Evolutionary conservation across 192 early-diverging fungal genomes (phyloP).

Genomic region (Podila epigama): DNA sequence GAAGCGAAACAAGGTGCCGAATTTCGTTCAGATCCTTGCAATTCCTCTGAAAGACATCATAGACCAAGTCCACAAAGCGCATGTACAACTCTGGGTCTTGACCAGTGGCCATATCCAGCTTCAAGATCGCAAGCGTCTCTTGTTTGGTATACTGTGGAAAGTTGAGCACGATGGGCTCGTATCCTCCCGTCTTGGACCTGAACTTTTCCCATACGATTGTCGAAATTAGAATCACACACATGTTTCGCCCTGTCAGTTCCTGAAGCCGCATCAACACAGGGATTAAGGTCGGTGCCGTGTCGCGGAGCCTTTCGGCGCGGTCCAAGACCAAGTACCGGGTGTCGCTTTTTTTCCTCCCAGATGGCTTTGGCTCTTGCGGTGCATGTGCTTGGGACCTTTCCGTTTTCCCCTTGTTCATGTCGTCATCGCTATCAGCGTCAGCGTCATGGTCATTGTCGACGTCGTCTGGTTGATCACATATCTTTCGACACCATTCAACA

Average conservation of each 20-base stretch:
- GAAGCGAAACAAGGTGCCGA: constrained; percentile 77
- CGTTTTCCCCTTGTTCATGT: too few relatives aligned
- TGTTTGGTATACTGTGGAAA: constrained; percentile 79
- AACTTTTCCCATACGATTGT: constrained; percentile 83
- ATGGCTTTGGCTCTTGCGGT: not conserved
- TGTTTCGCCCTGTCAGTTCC: constrained; percentile 66
- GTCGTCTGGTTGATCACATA: constrained; percentile 14
- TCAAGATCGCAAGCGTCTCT: constrained; percentile 77
- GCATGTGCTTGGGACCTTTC: not conserved
- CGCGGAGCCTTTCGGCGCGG: constrained; percentile 80
- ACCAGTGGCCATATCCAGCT: constrained; percentile 65
- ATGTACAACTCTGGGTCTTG: constrained; percentile 72
- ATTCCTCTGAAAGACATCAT: constrained; percentile 81
- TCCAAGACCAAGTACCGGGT: constrained; percentile 72
- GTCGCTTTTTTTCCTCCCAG: constrained; percentile 8
- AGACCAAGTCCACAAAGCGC: constrained; percentile 80
- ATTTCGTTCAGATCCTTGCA: constrained; percentile 90
- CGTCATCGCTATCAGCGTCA: not conserved
- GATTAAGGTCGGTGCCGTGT: constrained; percentile 70
- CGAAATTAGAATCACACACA: constrained; percentile 78
- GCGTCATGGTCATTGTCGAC: constrained; percentile 4
- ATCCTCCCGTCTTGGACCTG: constrained; percentile 66
- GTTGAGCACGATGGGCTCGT: constrained; percentile 69
- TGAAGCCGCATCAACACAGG: constrained; percentile 73
- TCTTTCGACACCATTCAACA: constrained; percentile 53